phyloP scores from a whole-genome alignment of 2,329 filamentous ascomycete species.

The Xenoacremonium recifei region DNA sequence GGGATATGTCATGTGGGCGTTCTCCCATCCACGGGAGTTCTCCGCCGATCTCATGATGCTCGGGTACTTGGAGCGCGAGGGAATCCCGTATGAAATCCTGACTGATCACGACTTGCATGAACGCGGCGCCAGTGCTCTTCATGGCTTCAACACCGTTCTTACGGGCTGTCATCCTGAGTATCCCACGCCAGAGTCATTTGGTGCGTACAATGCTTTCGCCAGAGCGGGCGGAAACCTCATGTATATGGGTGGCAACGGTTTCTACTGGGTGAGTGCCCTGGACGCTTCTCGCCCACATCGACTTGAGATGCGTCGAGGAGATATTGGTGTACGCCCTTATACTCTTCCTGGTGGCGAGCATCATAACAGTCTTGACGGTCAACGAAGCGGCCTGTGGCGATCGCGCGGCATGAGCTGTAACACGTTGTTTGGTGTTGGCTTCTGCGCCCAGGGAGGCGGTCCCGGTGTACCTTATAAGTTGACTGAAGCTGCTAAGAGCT shows the following conservation, averaged over 20 bases:
- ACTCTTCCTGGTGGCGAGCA: slow-evolving; percentile 20
- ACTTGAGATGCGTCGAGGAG: not conserved
- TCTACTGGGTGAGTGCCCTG: slow-evolving; percentile 28
- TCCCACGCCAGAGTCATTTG: not conserved
- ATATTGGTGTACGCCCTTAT: not conserved
- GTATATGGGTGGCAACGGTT: slow-evolving; percentile 38
- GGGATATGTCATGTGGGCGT: slow-evolving; percentile 33
- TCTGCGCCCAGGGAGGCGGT: not conserved
- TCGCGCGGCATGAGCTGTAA: slow-evolving; percentile 29
- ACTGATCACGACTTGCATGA: not conserved
- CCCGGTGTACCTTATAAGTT: not conserved
- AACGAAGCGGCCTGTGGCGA: slow-evolving; percentile 33
- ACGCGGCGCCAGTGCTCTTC: not conserved
- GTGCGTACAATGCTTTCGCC: not conserved
- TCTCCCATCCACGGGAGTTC: slow-evolving; percentile 34
- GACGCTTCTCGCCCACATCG: slow-evolving; percentile 12
- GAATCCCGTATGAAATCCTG: not conserved
- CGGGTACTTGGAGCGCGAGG: not conserved
- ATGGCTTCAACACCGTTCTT: not conserved
- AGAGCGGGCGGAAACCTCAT: slow-evolving; percentile 31
- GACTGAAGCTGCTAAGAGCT: not conserved
- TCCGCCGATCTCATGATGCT: slow-evolving; percentile 19
- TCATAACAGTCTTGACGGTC: slow-evolving; percentile 27
- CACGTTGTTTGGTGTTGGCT: slow-evolving; percentile 30
- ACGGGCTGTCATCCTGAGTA: not conserved